Percentiles rank a stretch among this genome's conserved stretches.
Conservation (phyloP, 768 basidiomycete genomes). For the Rhodotorula toruloides region DNA sequence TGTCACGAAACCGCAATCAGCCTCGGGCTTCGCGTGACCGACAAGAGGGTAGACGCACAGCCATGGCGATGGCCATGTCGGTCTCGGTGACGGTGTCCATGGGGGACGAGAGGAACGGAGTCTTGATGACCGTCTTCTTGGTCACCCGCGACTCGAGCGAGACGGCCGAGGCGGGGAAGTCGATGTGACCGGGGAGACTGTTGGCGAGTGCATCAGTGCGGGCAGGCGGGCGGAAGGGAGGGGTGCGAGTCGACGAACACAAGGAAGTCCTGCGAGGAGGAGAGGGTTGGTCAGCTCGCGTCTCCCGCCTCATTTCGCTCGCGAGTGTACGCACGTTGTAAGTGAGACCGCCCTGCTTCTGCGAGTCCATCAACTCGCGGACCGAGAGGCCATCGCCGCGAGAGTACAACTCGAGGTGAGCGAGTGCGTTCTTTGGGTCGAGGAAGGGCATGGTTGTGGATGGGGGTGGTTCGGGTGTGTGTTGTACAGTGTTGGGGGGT, state of each 20-base stretch:
- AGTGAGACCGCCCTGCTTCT: constrained; percentile 80
- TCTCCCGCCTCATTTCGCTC: background rate
- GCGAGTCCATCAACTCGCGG: constrained; percentile 79
- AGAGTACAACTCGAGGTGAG: constrained; percentile 66
- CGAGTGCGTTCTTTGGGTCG: constrained; percentile 66
- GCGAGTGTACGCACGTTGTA: constrained; percentile 66
- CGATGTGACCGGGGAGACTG: constrained; percentile 79
- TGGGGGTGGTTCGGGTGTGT: background rate
- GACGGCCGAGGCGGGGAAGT: constrained; percentile 78
- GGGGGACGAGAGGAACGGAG: constrained; percentile 93
- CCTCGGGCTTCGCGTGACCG: background rate
- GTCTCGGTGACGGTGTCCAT: constrained; percentile 99
- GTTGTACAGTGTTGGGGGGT: background rate
- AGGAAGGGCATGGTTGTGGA: constrained; percentile 49
- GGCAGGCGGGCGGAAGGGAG: background rate
- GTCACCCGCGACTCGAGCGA: constrained; percentile 79
- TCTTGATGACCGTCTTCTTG: constrained; percentile 74
- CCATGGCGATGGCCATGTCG: constrained; percentile 87
- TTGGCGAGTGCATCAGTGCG: background rate
- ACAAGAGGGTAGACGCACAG: constrained; percentile 56
- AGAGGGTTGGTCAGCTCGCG: no score
- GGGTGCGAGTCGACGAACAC: constrained; percentile 7
- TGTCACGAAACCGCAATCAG: constrained; percentile 2
- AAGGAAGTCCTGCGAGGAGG: constrained; percentile 23
- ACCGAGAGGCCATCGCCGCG: constrained; percentile 77